Base-by-base conservation (phyloP, 1,284 basidiomycete genomes). In the Microbotryum violaceum region DNA sequence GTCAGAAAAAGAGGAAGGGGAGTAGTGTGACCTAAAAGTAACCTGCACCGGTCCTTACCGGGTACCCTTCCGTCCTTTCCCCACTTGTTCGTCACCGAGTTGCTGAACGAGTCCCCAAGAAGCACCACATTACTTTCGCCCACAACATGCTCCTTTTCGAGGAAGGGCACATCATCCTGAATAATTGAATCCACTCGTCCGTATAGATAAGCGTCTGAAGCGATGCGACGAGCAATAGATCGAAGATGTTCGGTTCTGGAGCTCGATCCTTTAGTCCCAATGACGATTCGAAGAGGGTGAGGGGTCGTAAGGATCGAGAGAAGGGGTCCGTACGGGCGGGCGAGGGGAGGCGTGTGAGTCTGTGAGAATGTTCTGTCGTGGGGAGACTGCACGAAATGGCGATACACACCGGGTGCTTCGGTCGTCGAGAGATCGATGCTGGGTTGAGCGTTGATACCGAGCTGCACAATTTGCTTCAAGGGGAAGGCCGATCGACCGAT, bases 141-240 rank as follows among this genome's bases (percentile, higher is more conserved):
- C n/a, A 20, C 18, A 16, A 33, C 0, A 12, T 16, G 6, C n/a
- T 29, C n/a, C 8, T 53, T 33, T 10, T 65, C 55, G 25, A 78
- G 60, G 1, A 79, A 80, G 49, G 82, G 79, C 3, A 73, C 59
- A 62, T 82, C 79, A 12, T 70, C 67, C 42, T 86, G 60, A 49
- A 91, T 83, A 53, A 82, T 80, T 0, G 80, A 73, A 66, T 89
- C 87, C 27, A 91, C 74, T 62, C 82, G 80, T 70, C 88, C 85
- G 74, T 87, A 89, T 0, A 82, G 72, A 49, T 83, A 76, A 16
- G 91, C 76, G 63, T 84, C 82, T 70, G 89, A 83, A 3, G 85
- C 82, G 53, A 91, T 76, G 4, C 88, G 79, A 6, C 79, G 72
- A 1, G 87, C 88, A 7, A 83, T 70, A 2, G 79, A 80, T 1